Conservation (phyloP, 75 land plant species). For the Sequoia sempervirens region DNA sequence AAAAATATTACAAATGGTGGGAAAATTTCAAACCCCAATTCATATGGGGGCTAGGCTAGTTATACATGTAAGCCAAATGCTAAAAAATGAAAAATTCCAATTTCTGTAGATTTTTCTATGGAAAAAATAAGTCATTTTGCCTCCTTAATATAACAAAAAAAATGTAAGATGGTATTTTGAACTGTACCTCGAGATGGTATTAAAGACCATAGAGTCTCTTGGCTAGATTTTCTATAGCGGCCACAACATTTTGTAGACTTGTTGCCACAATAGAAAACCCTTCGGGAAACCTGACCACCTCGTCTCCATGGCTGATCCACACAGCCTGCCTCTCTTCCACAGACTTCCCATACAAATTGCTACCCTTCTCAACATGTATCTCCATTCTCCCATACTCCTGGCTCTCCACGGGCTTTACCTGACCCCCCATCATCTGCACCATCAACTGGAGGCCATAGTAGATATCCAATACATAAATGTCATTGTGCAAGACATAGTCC, state of each 20-base stretch:
- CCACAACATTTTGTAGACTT: constrained; percentile 71
- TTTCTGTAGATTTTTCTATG: too few relatives aligned
- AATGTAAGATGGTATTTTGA: too few relatives aligned
- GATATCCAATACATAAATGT: constrained; percentile 67
- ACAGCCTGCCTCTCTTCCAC: constrained; percentile 57
- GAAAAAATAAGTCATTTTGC: too few relatives aligned
- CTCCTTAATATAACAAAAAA: too few relatives aligned
- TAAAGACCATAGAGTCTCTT: constrained; percentile 76
- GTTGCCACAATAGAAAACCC: constrained; percentile 73
- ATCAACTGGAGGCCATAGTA: constrained; percentile 90
- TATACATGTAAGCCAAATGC: too few relatives aligned
- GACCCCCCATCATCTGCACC: constrained; percentile 78
- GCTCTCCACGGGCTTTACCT: constrained; percentile 58
- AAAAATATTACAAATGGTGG: too few relatives aligned
- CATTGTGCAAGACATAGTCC: constrained; percentile 46
- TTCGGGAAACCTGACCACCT: constrained; percentile 61
- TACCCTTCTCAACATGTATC: constrained; percentile 20
- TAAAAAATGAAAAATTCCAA: too few relatives aligned
- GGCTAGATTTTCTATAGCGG: constrained; percentile 60
- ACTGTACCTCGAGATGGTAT: constrained; percentile 89
- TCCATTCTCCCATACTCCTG: constrained; percentile 97
- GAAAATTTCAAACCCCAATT: too few relatives aligned
- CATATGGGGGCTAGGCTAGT: too few relatives aligned
- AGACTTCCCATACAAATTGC: constrained; percentile 14
- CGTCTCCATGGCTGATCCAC: constrained; percentile 99